Evolutionary conservation across 352 stramenopile genomes (phyloP).

Genomic region (Globisporangium megalacanthum): DNA sequence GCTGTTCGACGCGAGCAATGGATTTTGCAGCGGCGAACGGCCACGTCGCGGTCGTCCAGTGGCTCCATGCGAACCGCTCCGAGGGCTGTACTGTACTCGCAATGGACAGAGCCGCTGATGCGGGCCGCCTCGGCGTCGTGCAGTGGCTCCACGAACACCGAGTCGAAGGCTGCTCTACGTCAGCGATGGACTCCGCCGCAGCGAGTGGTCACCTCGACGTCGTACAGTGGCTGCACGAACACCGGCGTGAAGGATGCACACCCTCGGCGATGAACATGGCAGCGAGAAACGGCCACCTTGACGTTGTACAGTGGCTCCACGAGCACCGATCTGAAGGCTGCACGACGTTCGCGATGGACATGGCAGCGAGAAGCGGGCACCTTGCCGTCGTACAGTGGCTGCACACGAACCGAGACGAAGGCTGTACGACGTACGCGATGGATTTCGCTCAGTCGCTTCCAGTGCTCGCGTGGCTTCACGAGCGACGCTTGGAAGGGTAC

Average conservation of each 20-base stretch:
- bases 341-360: no score
- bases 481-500: no score
- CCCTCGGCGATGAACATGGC: background rate
- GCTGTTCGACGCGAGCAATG: background rate
- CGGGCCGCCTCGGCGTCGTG: background rate
- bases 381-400: no score
- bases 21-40: no score
- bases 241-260: constrained; percentile 16
- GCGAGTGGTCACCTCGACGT: constrained; percentile 22
- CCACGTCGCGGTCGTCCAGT: no score
- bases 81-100: no score
- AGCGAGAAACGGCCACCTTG: no score
- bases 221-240: constrained; percentile 54
- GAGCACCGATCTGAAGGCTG: no score
- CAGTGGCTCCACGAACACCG: constrained; percentile 5
- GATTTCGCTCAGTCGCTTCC: background rate
- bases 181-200: background rate
- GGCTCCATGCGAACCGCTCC: no score
- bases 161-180: background rate
- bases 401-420: no score
- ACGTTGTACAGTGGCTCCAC: no score
- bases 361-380: no score
- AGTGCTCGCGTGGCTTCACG: background rate
- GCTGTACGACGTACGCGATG: background rate
- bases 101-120: background rate